Percentiles rank a stretch among this genome's conserved stretches.
Evolutionary conservation across 1,284 basidiomycete species (phyloP).

Genomic region (Trichosporon inkin): DNA sequence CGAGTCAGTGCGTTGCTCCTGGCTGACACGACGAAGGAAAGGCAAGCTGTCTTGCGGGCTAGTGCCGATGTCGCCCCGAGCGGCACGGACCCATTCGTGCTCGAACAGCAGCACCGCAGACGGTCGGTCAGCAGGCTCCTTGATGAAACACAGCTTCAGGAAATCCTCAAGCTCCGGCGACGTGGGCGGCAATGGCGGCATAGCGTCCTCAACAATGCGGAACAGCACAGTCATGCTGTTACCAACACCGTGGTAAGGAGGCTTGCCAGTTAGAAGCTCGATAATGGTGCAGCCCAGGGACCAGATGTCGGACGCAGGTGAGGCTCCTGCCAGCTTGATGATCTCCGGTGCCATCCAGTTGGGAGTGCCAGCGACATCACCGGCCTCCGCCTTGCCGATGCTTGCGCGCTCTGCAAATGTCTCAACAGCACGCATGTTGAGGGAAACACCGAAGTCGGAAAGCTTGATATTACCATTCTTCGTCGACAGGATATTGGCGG

Average conservation of each 20-base stretch:
- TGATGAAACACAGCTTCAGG: slow-evolving; percentile 77
- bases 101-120: slow-evolving; percentile 77
- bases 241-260: slow-evolving; percentile 80
- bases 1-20: slow-evolving; percentile 62
- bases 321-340: slow-evolving; percentile 66
- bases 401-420: slow-evolving; percentile 63
- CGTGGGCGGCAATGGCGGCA: slow-evolving; percentile 76
- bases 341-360: slow-evolving; percentile 98
- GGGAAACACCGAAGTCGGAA: slow-evolving; percentile 57
- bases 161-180: slow-evolving; percentile 73
- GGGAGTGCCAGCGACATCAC: slow-evolving; percentile 75
- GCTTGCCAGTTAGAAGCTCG: slow-evolving; percentile 83
- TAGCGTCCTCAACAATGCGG: slow-evolving; percentile 86
- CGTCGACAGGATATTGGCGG: slow-evolving; percentile 58
- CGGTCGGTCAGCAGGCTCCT: slow-evolving; percentile 74
- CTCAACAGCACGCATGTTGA: slow-evolving; percentile 55
- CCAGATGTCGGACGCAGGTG: slow-evolving; percentile 68
- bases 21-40: slow-evolving; percentile 82
- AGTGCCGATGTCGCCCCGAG: slow-evolving; percentile 11
- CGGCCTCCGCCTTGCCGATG: slow-evolving; percentile 25
- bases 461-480: slow-evolving; percentile 56
- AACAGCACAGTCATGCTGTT: slow-evolving; percentile 95
- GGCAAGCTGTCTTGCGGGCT: slow-evolving; percentile 90
- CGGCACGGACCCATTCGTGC: slow-evolving; percentile 71
- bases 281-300: slow-evolving; percentile 85